A percentile compares a stretch with the other conserved stretches of the same genome.
Evolutionary conservation across 148 eudicot species (phyloP).

Genomic region (Vaccinium macrocarpon): DNA sequence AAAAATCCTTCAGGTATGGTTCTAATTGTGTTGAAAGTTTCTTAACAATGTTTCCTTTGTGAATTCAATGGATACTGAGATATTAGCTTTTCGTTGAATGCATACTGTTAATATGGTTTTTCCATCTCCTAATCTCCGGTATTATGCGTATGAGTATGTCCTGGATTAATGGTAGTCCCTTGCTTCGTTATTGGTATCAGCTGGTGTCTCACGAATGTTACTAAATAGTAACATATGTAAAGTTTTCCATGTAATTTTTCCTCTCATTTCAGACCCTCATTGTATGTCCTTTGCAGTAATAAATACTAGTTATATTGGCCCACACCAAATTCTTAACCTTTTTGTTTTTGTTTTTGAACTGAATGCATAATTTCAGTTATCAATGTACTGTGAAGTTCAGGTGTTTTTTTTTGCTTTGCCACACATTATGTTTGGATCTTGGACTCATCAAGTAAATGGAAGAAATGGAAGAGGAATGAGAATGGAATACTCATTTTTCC

Average conservation of each 20-base stretch:
- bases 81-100: background rate
- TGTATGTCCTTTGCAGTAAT: background rate
- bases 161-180: background rate
- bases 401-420: background rate
- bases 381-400: background rate
- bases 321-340: background rate
- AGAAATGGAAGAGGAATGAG: background rate
- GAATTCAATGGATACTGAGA: background rate
- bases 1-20: constrained; percentile 81
- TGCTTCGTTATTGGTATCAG: background rate
- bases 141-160: background rate
- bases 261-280: background rate
- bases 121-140: background rate
- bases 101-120: background rate
- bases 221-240: background rate
- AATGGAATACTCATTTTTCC: background rate
- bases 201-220: background rate
- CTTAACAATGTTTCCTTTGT: background rate
- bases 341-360: background rate
- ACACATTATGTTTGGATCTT: background rate
- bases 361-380: background rate
- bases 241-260: background rate
- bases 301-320: background rate
- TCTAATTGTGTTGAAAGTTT: constrained; percentile 5
- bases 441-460: background rate